Evolutionary conservation across 192 early-diverging fungal genomes (phyloP).

Genomic region (Chytriomyces hyalinus): DNA sequence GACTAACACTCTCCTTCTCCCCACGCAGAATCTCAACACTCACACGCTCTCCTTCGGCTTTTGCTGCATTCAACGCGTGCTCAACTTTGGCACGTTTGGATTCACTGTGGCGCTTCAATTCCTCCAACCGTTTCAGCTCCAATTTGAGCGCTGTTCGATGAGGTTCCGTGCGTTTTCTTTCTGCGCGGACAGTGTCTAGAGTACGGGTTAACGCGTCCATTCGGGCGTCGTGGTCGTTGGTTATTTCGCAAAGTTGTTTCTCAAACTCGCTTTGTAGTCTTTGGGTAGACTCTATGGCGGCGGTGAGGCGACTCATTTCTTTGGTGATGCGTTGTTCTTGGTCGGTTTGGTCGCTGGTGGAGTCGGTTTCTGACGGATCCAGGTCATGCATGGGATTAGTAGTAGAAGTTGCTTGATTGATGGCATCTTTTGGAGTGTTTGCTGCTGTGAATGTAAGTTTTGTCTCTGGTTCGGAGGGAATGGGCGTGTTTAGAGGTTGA

Average conservation of each 20-base stretch:
- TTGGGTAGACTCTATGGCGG: not conserved
- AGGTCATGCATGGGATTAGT: not conserved
- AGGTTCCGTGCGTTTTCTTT: constrained; percentile 20
- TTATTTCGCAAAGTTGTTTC: constrained; percentile 17
- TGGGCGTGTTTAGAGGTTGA: not conserved
- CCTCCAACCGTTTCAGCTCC: constrained; percentile 27
- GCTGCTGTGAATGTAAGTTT: not conserved
- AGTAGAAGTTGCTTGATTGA: not conserved
- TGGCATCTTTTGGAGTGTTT: not conserved
- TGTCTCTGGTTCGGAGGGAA: not conserved
- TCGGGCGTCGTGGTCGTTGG: constrained; percentile 11
- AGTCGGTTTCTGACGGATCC: not conserved
- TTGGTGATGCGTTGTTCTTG: not conserved
- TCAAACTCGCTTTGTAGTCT: constrained; percentile 19
- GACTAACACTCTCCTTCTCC: constrained; percentile 19
- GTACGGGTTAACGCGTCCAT: not conserved
- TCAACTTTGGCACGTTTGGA: constrained; percentile 15
- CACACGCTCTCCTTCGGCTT: constrained; percentile 18
- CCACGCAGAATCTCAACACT: constrained; percentile 2
- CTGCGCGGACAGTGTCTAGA: constrained; percentile 20
- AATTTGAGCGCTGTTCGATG: constrained; percentile 1
- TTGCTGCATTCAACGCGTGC: constrained; percentile 9
- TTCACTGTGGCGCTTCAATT: constrained; percentile 21
- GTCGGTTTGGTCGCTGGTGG: not conserved
- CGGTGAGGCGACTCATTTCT: constrained; percentile 1